Base-by-base conservation (phyloP, 768 basidiomycete genomes). In the Leucogyrophana mollusca region DNA sequence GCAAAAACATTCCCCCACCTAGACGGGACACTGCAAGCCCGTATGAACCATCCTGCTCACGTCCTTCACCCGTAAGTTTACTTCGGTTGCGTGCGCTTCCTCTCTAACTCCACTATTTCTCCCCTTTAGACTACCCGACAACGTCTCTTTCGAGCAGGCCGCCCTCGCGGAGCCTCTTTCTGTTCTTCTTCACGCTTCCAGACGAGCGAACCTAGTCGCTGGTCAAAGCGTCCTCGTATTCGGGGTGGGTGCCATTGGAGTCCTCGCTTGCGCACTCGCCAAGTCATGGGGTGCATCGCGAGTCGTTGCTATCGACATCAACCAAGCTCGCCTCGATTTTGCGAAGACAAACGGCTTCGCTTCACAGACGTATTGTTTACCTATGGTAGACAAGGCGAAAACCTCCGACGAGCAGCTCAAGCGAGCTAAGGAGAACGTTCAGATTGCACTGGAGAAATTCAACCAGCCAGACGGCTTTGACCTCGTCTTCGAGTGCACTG, bases 161-260 rank as follows among this genome's bases (percentile, higher is more conserved):
- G 83, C 94, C 5, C 78, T 97, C 49, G 92, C 94, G 8, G 95
- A 98, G 64, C 95, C 95, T 20, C 85, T 98, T 48, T 91, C 90
- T 36, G 95, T 98, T 56, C 77, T 94, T 56, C 75, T 95, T 43
- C 80, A 83, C 49, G 80, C 80, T 22, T 67, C 72, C 5, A 70
- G 75, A 34, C 76, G 80, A 32, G 73, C 73, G 7, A 37, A 62
- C 36, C 65, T 73, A 47, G 46, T 54, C 25, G 57, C 74, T 7
- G 83, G 84, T 24, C 82, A 90, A 47, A 73, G 80, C 41, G 82
- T 95, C 37, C 84, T 96, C 51, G 87, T 97, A 43, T 87, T 93
- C 53, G 95, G 95, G 44, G 90, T 87, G 16, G 95, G 95, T 40
- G 82, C 95, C 8, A 95, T 98, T 63, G 95, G 95, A 42, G 79